Conservation (phyloP, 257 asterid genomes). For the Galeopsis tetrahit region DNA sequence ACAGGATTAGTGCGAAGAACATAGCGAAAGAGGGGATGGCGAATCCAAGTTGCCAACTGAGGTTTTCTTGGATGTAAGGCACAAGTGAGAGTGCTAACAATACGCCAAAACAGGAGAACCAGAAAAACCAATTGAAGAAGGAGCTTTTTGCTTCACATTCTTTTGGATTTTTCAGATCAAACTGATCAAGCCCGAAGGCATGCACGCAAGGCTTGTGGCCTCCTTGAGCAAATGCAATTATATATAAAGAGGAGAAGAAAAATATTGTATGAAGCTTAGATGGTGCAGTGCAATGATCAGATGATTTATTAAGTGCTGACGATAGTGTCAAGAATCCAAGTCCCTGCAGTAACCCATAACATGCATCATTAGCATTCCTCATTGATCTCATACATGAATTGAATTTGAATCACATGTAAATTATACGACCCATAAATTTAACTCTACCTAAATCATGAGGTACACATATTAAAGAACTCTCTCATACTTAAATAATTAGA, state of each 20-base stretch:
- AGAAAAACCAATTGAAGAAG: conserved; percentile 45
- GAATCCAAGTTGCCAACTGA: conserved; percentile 60
- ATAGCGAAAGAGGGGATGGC: conserved; percentile 53
- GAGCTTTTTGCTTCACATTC: conserved; percentile 47
- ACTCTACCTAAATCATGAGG: too few relatives aligned
- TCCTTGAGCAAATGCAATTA: conserved; percentile 58
- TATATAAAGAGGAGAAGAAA: conserved; percentile 43
- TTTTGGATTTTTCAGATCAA: conserved; percentile 32
- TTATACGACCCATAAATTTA: too few relatives aligned
- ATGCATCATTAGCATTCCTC: too few relatives aligned
- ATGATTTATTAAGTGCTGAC: conserved; percentile 35
- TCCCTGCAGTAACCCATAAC: conserved; percentile 23
- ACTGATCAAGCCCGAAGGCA: conserved; percentile 53
- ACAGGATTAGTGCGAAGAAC: conserved; percentile 41
- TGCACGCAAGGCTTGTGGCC: conserved; percentile 45
- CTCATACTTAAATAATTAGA: too few relatives aligned
- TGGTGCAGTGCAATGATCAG: conserved; percentile 23
- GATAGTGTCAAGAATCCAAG: conserved; percentile 44
- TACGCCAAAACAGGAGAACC: conserved; percentile 27
- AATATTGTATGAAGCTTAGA: conserved; percentile 33
- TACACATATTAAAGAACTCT: too few relatives aligned
- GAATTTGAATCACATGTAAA: too few relatives aligned
- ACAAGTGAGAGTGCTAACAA: conserved; percentile 32
- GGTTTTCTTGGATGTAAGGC: conserved; percentile 55
- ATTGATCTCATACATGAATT: too few relatives aligned